These are phyloP conservation scores for Drosera capensis DNA, from an alignment of 148 eudicot genomes.

Conservation along the genomic window DNA sequence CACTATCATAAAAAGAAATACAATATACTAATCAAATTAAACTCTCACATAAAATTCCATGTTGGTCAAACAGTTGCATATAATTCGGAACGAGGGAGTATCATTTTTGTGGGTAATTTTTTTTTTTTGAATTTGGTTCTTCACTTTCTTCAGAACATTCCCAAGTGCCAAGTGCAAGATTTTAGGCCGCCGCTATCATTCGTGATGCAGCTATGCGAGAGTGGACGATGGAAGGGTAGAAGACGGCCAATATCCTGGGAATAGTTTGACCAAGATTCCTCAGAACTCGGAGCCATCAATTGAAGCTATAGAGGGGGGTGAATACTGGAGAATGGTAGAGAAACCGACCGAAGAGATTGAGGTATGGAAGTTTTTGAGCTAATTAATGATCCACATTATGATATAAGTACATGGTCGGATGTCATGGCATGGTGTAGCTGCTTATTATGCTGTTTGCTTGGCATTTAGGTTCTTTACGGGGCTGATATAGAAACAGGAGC, in stretches of 20 bases:
- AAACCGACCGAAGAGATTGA: constrained; percentile 94
- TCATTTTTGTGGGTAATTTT: not conserved
- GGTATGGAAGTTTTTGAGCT: constrained; percentile 27
- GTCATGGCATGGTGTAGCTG: not conserved
- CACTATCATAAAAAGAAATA: no score
- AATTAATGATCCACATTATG: not conserved
- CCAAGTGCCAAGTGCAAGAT: constrained; percentile 75
- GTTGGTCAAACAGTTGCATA: no score
- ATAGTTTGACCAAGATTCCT: not conserved
- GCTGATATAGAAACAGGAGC: constrained; percentile 94
- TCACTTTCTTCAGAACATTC: constrained; percentile 55
- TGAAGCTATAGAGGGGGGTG: constrained; percentile 93
- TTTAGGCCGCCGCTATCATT: constrained; percentile 91
- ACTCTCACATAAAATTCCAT: no score
- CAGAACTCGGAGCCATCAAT: constrained; percentile 45
- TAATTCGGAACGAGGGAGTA: not conserved
- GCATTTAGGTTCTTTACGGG: constrained; percentile 82
- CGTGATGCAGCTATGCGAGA: constrained; percentile 80
- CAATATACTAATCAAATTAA: no score
- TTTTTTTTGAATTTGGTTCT: constrained; percentile 2
- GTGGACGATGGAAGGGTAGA: constrained; percentile 30
- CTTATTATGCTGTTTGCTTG: not conserved
- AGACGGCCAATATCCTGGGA: not conserved
- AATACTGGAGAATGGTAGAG: constrained; percentile 97
- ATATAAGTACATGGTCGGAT: not conserved